A percentile compares a stretch with the other conserved stretches of the same genome.
These are phyloP conservation scores for Aphanomyces stellatus DNA, from an alignment of 352 stramenopile species.

Conservation along the genomic window DNA sequence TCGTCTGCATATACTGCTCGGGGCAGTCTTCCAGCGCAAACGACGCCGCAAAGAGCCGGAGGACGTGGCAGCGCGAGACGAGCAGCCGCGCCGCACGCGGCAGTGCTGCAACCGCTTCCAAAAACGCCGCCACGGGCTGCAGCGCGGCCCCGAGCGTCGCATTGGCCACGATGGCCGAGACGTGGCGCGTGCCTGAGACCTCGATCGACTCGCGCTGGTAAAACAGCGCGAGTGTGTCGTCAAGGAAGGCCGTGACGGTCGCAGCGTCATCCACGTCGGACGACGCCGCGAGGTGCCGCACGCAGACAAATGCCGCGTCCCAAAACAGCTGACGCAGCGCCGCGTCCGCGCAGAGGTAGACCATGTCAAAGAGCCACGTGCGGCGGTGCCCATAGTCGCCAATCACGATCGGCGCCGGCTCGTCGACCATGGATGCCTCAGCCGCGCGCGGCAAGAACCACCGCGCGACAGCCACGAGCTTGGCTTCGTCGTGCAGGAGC, in stretches of 20 bases:
- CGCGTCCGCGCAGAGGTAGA: conserved; percentile 32
- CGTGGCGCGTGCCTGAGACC: conserved; percentile 23
- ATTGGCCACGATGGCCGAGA: conserved; percentile 3
- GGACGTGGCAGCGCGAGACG: not conserved
- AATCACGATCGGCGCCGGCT: not conserved
- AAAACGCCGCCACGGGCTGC: conserved; percentile 26
- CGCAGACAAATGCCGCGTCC: conserved; percentile 22
- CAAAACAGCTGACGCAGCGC: conserved; percentile 28
- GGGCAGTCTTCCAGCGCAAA: not conserved
- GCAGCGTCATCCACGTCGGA: conserved; percentile 15
- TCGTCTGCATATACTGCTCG: conserved; percentile 3
- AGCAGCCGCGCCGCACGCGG: not conserved
- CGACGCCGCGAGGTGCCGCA: conserved; percentile 17
- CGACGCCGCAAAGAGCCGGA: not conserved
- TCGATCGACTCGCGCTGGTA: conserved; percentile 34
- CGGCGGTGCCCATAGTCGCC: conserved; percentile 21
- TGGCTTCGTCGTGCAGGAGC: not conserved
- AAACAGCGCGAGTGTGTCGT: conserved; percentile 29
- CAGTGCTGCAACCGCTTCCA: conserved; percentile 20
- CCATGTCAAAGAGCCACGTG: conserved; percentile 53
- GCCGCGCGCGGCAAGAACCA: not conserved
- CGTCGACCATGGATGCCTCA: not conserved
- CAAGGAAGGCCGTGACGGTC: conserved; percentile 5
- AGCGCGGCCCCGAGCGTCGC: conserved; percentile 17
- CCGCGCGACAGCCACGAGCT: not conserved